Conservation (phyloP, 1,139 yeast genomes). For the Kodamaea derodonti region DNA sequence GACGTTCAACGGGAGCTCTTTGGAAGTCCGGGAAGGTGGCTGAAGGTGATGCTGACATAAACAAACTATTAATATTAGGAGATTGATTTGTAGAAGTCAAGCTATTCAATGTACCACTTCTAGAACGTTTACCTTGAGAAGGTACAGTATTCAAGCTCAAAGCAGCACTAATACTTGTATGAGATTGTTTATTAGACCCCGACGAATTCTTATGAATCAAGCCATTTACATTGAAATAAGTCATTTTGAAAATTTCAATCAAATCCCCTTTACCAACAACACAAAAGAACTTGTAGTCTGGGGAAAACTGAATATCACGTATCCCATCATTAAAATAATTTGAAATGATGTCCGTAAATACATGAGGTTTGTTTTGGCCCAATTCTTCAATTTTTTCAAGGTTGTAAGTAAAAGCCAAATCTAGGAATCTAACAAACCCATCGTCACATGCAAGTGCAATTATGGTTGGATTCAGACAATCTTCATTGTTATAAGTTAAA, state of each 20-base stretch:
- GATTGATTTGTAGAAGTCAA: conserved; percentile 15
- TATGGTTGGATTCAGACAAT: conserved; percentile 38
- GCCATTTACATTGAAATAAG: conserved; percentile 35
- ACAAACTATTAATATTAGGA: conserved; percentile 11
- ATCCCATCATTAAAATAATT: conserved; percentile 66
- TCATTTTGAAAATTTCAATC: conserved; percentile 52
- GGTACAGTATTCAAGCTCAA: conserved; percentile 2
- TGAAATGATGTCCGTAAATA: conserved; percentile 56
- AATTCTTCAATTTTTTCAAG: conserved; percentile 7
- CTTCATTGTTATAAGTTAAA: conserved; percentile 16
- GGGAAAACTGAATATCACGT: conserved; percentile 53
- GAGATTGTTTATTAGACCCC: conserved; percentile 11
- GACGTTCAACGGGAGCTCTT: background rate
- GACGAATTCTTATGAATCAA: conserved; percentile 19
- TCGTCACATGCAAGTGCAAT: conserved; percentile 60
- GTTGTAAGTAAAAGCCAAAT: conserved; percentile 28
- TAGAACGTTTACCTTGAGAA: conserved; percentile 25
- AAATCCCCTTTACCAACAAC: conserved; percentile 57
- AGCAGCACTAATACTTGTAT: conserved; percentile 9
- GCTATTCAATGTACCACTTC: conserved; percentile 39
- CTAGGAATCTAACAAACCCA: conserved; percentile 60
- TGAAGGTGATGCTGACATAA: conserved; percentile 18
- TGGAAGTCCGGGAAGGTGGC: conserved; percentile 7
- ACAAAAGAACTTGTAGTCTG: conserved; percentile 60
- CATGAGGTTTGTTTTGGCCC: conserved; percentile 14